These are phyloP conservation scores for Podaxis carcinomalis DNA, from an alignment of 768 basidiomycete genomes.

Conservation along the genomic window DNA sequence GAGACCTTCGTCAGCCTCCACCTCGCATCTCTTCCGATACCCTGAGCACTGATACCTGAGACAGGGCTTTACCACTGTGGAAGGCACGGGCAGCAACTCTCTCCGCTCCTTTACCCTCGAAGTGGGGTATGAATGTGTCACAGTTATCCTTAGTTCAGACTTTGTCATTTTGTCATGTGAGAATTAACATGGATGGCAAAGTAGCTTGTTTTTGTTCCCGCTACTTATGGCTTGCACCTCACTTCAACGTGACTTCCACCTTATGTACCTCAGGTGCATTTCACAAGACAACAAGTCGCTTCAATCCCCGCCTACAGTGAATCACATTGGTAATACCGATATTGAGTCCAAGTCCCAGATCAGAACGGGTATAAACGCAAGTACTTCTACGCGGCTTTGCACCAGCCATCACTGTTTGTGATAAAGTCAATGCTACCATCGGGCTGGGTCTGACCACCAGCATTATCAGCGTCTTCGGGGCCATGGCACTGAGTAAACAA, in stretches of 20 bases:
- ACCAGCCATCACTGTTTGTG: slow-evolving; percentile 37
- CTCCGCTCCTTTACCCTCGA: background rate
- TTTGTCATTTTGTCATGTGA: background rate
- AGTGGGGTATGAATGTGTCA: background rate
- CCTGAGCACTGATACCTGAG: background rate
- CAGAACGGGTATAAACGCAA: background rate
- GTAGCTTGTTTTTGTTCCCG: background rate
- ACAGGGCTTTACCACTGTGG: background rate
- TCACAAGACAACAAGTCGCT: too few relatives aligned
- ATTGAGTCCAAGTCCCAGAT: background rate
- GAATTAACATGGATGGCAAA: background rate
- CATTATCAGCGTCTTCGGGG: slow-evolving; percentile 32
- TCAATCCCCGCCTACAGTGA: background rate
- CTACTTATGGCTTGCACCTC: too few relatives aligned
- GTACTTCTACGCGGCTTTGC: slow-evolving; percentile 23
- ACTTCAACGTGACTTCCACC: too few relatives aligned
- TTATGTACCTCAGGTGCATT: too few relatives aligned
- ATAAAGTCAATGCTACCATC: slow-evolving; percentile 39
- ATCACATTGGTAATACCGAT: background rate
- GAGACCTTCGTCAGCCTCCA: slow-evolving; percentile 9
- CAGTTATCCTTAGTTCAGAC: background rate
- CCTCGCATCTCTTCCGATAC: slow-evolving; percentile 14
- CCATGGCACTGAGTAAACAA: slow-evolving; percentile 38
- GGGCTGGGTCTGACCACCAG: slow-evolving; percentile 40
- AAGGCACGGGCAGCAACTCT: background rate